Base-by-base conservation (phyloP, 2,329 filamentous ascomycete genomes). In the Botrytis sinoallii region DNA sequence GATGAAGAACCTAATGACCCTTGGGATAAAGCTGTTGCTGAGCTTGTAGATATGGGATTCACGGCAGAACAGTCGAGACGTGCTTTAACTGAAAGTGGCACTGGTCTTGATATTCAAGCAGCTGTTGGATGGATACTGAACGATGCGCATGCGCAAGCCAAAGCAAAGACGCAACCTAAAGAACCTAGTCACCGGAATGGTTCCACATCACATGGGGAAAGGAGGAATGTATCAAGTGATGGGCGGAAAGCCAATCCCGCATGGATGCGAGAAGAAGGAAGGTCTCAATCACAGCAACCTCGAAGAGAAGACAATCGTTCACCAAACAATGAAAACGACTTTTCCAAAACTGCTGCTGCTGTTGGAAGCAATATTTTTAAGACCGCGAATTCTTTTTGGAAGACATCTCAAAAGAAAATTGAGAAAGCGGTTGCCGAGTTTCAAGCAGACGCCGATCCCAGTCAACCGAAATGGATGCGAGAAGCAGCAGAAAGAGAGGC, bases 11-110 rank as follows among this genome's bases (percentile, higher is more conserved):
- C 78, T 42, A 83, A 88, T 52, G 91, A 94, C 78, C 89, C 89
- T 1, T 90, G 92, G 74, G 94, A 97, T 79, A 89, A 88, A 77
- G 93, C 94, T 16, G 89, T 98, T 40, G 93, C 93, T 16, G 94
- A 98, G 81, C 85, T 99, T 40, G 90, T 98, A 4, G 95, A 98
- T 77, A 98, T 98, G 89, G 96, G 96, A 0, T 99, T 99, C 78
- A 90, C 93, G 0, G 88, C 90, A 0, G 93, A 97, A 74, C 94
- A 94, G 79, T 92, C 96, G n/a, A 88, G 88, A 71, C 87, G 91
- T 75, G 96, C 94, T 8, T 83, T 99, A 59, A 90, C 90, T 18
- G 92, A 94, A 79, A 97, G 93, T 46, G 92, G 93, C 6, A 91
- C 90, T 4, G 93, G 93, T 3, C 84, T 90, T 1, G 92, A 98